phyloP scores from a whole-genome alignment of 1,284 basidiomycete genomes.

The Moniliophthora roreri region DNA sequence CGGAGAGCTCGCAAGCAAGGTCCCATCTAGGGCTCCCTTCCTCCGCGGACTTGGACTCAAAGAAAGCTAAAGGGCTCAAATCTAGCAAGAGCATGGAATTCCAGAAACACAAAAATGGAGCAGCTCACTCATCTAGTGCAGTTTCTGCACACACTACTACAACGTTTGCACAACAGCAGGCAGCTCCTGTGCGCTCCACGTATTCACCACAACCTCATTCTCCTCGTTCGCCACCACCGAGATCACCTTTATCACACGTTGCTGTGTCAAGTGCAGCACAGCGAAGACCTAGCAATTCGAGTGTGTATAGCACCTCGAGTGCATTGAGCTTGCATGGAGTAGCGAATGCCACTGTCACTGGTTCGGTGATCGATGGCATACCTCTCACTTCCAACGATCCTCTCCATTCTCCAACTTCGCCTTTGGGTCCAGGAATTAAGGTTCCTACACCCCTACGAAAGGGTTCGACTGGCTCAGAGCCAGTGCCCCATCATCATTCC shows the following conservation, averaged over 20 bases:
- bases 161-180: slow-evolving; percentile 1
- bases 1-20: slow-evolving; percentile 24
- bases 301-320: slow-evolving; percentile 3
- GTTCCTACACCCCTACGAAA: not conserved
- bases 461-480: too few relatives aligned
- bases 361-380: not conserved
- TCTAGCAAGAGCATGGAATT: slow-evolving; percentile 64
- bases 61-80: slow-evolving; percentile 46
- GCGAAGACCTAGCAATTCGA: not conserved
- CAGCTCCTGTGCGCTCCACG: not conserved
- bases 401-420: not conserved
- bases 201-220: not conserved
- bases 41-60: not conserved
- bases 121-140: slow-evolving; percentile 3
- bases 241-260: not conserved
- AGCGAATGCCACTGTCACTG: not conserved
- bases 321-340: slow-evolving; percentile 2
- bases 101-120: slow-evolving; percentile 22
- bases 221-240: not conserved
- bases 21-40: not conserved
- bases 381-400: not conserved
- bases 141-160: not conserved
- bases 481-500: slow-evolving; percentile 12
- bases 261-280: not conserved
- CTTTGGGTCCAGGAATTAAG: not conserved